Evolutionary conservation across 495 filamentous ascomycete species (phyloP).

Genomic region (Aspergillus affinis): DNA sequence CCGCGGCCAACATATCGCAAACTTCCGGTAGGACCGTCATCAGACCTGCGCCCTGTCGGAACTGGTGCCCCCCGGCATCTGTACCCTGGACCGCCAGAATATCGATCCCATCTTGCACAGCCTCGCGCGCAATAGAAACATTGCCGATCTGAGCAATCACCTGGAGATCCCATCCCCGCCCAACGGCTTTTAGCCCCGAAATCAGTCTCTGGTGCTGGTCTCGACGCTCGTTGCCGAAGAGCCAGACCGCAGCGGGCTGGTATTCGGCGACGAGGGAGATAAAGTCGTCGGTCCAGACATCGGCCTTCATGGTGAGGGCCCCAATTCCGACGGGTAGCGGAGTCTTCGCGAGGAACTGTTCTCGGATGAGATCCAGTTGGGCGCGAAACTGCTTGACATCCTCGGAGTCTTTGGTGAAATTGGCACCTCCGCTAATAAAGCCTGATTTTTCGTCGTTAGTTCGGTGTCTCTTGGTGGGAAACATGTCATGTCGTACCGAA

Average conservation of each 20-base stretch:
- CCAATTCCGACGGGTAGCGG: slow-evolving; percentile 2
- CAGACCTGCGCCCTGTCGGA: background rate
- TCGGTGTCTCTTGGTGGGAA: background rate
- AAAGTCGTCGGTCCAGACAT: background rate
- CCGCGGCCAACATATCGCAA: background rate
- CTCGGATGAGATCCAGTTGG: background rate
- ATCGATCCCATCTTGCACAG: background rate
- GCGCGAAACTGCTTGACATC: background rate
- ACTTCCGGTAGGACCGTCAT: background rate
- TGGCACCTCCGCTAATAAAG: slow-evolving; percentile 1
- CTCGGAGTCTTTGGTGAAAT: background rate
- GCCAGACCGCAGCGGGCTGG: background rate
- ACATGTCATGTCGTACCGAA: background rate
- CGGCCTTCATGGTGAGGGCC: background rate
- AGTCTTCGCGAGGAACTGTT: background rate
- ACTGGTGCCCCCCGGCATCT: slow-evolving; percentile 2
- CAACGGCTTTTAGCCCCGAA: background rate
- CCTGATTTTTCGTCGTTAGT: background rate
- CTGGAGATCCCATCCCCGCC: background rate
- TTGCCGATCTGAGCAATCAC: background rate
- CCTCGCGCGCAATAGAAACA: background rate
- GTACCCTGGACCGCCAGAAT: slow-evolving; percentile 1
- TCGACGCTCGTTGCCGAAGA: background rate
- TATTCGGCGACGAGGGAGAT: background rate
- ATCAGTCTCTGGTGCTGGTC: background rate